Percentiles rank a stretch among this genome's conserved stretches.
Conservation (phyloP, 176 grass and related monocot species). For the Saccharum officinarum region DNA sequence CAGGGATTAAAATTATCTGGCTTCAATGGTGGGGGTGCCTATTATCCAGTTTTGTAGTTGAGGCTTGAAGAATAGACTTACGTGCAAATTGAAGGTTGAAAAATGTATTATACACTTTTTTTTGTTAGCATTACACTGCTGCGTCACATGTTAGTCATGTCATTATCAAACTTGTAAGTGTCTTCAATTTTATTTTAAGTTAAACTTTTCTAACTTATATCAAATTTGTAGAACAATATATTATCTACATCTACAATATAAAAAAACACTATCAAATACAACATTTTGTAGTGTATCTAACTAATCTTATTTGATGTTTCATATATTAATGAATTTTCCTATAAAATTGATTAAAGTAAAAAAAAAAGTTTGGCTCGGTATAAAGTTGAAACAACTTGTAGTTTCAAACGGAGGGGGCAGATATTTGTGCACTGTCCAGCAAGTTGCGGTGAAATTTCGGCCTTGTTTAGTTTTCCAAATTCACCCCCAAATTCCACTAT, state of each 20-base stretch:
- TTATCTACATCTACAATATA: neutral
- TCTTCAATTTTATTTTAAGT: neutral
- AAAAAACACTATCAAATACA: no score
- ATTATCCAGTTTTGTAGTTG: neutral
- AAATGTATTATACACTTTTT: neutral
- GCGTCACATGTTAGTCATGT: no score
- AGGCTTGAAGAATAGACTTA: neutral
- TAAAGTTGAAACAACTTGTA: neutral
- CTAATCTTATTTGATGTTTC: neutral
- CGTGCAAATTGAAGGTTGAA: neutral
- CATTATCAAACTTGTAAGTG: neutral
- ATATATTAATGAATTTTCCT: neutral
- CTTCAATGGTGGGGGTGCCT: neutral
- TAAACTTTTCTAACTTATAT: neutral
- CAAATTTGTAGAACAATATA: neutral
- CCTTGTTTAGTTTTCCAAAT: no score
- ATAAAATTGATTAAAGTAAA: neutral
- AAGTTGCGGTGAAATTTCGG: no score
- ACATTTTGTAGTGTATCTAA: neutral
- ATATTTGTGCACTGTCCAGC: neutral
- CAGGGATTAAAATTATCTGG: no score
- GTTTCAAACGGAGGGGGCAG: neutral
- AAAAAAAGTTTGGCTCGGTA: neutral
- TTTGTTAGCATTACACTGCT: no score
- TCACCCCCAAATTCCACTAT: no score